Evolutionary conservation across 75 land plant species (phyloP).

Genomic region (Azolla pinnata): DNA sequence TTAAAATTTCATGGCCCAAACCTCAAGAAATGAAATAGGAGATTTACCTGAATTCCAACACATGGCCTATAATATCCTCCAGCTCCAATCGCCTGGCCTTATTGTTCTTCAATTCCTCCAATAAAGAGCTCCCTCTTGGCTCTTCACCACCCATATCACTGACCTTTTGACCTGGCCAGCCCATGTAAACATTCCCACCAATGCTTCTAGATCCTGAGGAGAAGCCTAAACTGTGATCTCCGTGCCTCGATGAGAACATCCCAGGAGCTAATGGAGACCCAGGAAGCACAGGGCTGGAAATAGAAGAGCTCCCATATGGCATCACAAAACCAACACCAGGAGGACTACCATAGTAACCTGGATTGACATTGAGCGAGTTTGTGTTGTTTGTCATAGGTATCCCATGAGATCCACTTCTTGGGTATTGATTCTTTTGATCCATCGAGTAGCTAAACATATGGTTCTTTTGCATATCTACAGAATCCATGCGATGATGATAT

Average conservation of each 20-base stretch:
- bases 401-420: conserved; percentile 25
- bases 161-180: conserved; percentile 36
- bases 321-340: conserved; percentile 31
- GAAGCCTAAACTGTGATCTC: conserved; percentile 38
- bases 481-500: conserved; percentile 19
- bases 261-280: conserved; percentile 48
- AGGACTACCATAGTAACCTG: conserved; percentile 40
- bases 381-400: conserved; percentile 26
- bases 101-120: conserved; percentile 88
- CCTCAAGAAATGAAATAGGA: no score
- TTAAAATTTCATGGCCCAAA: no score
- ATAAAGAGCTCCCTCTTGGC: conserved; percentile 37
- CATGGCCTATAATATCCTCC: conserved; percentile 75
- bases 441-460: conserved; percentile 35
- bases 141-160: conserved; percentile 41
- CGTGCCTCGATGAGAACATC: conserved; percentile 28
- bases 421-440: conserved; percentile 46
- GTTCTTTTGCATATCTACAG: conserved; percentile 46
- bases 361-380: conserved; percentile 32
- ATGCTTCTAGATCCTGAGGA: conserved; percentile 37
- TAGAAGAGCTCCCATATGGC: conserved; percentile 38
- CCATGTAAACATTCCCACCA: conserved; percentile 19
- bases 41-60: conserved; percentile 91
- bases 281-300: conserved; percentile 45
- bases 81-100: conserved; percentile 75